Percentiles rank a stretch among this genome's conserved stretches.
These are phyloP conservation scores for Aspergillus affinis DNA, from an alignment of 495 filamentous ascomycete species.

Conservation along the genomic window DNA sequence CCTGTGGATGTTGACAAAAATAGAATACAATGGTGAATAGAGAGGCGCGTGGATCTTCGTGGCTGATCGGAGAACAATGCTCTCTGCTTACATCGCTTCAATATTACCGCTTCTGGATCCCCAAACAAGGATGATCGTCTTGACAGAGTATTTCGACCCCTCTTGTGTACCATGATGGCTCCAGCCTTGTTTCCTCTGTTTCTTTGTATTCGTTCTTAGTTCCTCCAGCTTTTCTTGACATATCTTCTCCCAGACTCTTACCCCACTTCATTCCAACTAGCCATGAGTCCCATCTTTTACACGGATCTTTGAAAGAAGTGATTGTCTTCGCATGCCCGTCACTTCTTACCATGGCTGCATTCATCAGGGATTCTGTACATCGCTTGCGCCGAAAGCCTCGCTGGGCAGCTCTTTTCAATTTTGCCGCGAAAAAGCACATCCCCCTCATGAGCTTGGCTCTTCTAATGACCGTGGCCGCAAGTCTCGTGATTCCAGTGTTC, in stretches of 20 bases:
- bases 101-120: conserved; percentile 28
- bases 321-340: not conserved
- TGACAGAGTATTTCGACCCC: not conserved
- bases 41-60: not conserved
- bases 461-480: conserved; percentile 58
- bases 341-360: not conserved
- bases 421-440: conserved; percentile 65
- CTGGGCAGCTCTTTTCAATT: conserved; percentile 65
- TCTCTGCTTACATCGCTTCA: conserved; percentile 16
- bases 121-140: not conserved
- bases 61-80: conserved; percentile 23
- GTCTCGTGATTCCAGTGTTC: conserved; percentile 60
- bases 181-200: not conserved
- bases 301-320: not conserved
- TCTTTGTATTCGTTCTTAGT: not conserved
- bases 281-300: not conserved
- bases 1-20: not conserved
- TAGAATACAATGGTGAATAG: not conserved
- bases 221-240: not conserved
- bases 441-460: conserved; percentile 51
- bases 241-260: not conserved
- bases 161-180: not conserved
- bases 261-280: not conserved
- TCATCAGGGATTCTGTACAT: not conserved
- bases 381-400: conserved; percentile 20